A percentile compares a stretch with the other conserved stretches of the same genome.
phyloP scores from a whole-genome alignment of 1,284 basidiomycete species.

The Ceratobasidium sp. region DNA sequence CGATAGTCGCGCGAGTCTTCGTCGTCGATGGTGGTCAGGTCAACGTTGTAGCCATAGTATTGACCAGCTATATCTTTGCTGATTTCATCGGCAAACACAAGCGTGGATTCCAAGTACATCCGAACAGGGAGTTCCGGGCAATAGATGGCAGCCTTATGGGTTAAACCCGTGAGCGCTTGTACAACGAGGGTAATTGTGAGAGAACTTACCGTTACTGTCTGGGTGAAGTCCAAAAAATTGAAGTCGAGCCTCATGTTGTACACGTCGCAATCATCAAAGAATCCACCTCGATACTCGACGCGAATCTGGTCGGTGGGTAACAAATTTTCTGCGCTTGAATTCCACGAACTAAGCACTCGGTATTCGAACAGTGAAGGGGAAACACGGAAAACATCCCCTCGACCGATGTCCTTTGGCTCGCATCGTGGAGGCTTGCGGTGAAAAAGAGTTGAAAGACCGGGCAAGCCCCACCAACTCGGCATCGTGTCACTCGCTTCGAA shows the following conservation, averaged over 20 bases:
- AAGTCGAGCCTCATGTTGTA: slow-evolving; percentile 11
- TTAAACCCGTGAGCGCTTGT: neutral
- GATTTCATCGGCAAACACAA: neutral
- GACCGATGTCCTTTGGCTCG: slow-evolving; percentile 26
- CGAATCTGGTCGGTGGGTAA: neutral
- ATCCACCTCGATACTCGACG: slow-evolving; percentile 11
- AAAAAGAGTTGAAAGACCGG: neutral
- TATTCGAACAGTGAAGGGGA: slow-evolving; percentile 33
- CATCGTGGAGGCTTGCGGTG: slow-evolving; percentile 2
- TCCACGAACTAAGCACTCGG: slow-evolving; percentile 34
- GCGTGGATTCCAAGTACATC: slow-evolving; percentile 13
- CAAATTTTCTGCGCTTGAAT: neutral
- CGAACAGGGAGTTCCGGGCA: neutral
- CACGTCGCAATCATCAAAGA: neutral
- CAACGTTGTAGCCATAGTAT: slow-evolving; percentile 16
- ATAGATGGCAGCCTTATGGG: slow-evolving; percentile 2
- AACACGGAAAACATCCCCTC: slow-evolving; percentile 23
- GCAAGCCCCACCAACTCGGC: slow-evolving; percentile 8
- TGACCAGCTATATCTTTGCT: slow-evolving; percentile 21
- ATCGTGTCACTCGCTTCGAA: slow-evolving; percentile 11
- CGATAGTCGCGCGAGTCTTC: slow-evolving; percentile 21
- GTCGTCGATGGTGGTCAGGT: neutral
- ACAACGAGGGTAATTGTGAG: no score
- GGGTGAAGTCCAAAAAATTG: neutral
- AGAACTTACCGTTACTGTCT: slow-evolving; percentile 7